Evolutionary conservation across 1,284 basidiomycete species (phyloP), one percentile per base, ranked within the genome.

Genomic region (Paramarasmius palmivorus): DNA sequence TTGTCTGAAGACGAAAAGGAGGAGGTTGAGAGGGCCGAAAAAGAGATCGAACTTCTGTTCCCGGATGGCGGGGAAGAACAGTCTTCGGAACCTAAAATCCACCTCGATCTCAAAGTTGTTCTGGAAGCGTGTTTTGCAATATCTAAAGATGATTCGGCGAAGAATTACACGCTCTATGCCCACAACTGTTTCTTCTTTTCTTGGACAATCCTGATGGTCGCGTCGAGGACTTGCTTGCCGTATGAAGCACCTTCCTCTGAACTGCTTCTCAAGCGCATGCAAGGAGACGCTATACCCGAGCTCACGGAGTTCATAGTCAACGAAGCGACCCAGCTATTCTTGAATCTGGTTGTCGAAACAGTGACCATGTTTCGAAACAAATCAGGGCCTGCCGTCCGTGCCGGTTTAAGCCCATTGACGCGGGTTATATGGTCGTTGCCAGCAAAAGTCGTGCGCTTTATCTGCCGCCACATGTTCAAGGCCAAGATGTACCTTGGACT

Each of bases 151-250:
- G 4, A 4, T 14, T 20, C 6, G n/a, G 37, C 37, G 8, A 10
- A 34, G 23, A 50, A 4, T 29, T 50, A 50, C 37, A 26, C 15
- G n/a, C 49, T 50, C 25, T 39, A 22, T 25, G 37, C 14, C 10
- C 37, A 50, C 25, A 50, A 50, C 17, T 50, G 49, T 20, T 50
- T 50, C 49, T 50, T 50, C 25, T 50, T 39, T 25, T 50, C 49
- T n/a, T 50, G 49, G 49, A 50, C 49, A 7, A 50, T 50, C 20
- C 26, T 50, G 25, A 50, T 39, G 38, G 22, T 50, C 25, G 6
- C 20, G n/a, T 37, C 37, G 17, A 5, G 49, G 23, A 4, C 6
- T 38, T 32, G 4, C 22, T 29, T 50, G 23, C 25, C 2, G 14
- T 17, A 39, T 25, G 41, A 29, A 25, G 2, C 7, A 17, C 41